Evolutionary conservation across 2,329 filamentous ascomycete genomes (phyloP).

Genomic region (Aspergillus candidus): DNA sequence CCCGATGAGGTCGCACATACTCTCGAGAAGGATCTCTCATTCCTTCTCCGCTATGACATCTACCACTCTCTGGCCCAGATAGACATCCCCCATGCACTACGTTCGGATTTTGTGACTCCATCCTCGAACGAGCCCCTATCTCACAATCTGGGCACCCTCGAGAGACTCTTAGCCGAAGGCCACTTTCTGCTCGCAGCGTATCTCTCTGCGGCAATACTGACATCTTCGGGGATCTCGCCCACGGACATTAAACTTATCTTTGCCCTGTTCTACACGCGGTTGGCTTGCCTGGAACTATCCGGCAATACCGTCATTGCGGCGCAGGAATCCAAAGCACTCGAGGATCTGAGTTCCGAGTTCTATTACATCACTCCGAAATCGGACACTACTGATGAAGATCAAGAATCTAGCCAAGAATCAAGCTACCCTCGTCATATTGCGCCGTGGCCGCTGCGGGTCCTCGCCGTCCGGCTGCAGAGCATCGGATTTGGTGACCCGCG

Average conservation of each 20-base stretch:
- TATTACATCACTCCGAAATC: constrained; percentile 36
- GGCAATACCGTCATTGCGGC: constrained; percentile 64
- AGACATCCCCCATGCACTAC: constrained; percentile 59
- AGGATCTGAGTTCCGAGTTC: constrained; percentile 55
- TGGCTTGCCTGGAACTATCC: constrained; percentile 75
- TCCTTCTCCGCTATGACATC: constrained; percentile 70
- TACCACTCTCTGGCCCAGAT: constrained; percentile 73
- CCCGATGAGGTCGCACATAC: constrained; percentile 31
- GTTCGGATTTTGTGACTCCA: constrained; percentile 60
- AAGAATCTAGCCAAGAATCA: constrained; percentile 53
- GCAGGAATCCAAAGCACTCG: constrained; percentile 57
- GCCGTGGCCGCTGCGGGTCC: constrained; percentile 79
- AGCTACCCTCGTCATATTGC: constrained; percentile 62
- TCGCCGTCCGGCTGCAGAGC: constrained; percentile 77
- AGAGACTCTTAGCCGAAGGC: constrained; percentile 61
- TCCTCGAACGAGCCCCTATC: constrained; percentile 51
- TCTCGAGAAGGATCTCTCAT: constrained; percentile 67
- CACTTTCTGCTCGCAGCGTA: constrained; percentile 74
- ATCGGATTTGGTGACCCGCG: constrained; percentile 80
- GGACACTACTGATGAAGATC: constrained; percentile 44
- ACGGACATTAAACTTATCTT: constrained; percentile 64
- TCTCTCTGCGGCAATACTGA: constrained; percentile 38
- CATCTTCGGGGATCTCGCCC: constrained; percentile 35
- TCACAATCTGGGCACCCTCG: constrained; percentile 43
- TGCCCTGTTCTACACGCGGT: constrained; percentile 68